Evolutionary conservation across 139 green algal genomes (phyloP).

Genomic region (Chlamydomonas applanata): DNA sequence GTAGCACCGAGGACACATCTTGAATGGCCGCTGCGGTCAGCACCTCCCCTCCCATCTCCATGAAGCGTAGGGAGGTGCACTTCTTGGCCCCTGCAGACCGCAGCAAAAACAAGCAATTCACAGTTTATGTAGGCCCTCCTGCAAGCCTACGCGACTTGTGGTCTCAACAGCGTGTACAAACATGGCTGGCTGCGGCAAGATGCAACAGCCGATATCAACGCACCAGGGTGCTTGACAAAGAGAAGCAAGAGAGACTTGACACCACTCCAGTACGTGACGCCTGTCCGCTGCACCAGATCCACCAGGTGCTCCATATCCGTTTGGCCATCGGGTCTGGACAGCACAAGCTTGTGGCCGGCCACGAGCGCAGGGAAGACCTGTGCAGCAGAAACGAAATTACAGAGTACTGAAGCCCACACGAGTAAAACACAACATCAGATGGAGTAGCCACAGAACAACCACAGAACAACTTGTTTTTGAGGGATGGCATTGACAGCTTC

Average conservation of each 20-base stretch:
- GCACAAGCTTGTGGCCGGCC: slow-evolving; percentile 8
- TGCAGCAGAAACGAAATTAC: neutral
- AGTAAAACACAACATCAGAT: slow-evolving; percentile 9
- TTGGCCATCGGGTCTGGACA: slow-evolving; percentile 23
- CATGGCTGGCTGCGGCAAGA: no score
- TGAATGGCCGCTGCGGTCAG: neutral
- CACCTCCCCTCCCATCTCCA: slow-evolving; percentile 11
- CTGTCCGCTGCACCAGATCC: neutral
- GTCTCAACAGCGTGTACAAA: no score
- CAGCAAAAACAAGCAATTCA: neutral
- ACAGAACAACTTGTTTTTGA: no score
- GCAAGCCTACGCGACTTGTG: no score
- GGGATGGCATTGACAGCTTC: neutral
- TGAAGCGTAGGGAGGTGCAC: neutral
- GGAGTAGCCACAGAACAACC: neutral
- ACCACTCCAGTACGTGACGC: no score
- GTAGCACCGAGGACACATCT: neutral
- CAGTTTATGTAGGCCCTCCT: no score
- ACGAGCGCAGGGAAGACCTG: neutral
- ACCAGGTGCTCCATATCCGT: slow-evolving; percentile 14
- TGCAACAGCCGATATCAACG: no score
- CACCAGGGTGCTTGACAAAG: neutral
- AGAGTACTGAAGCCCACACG: slow-evolving; percentile 3
- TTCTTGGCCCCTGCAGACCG: neutral
- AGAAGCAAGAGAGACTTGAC: neutral